A percentile compares a stretch with the other conserved stretches of the same genome.
Conservation (phyloP, 2,329 filamentous ascomycete species). For the Rasamsonia emersonii region DNA sequence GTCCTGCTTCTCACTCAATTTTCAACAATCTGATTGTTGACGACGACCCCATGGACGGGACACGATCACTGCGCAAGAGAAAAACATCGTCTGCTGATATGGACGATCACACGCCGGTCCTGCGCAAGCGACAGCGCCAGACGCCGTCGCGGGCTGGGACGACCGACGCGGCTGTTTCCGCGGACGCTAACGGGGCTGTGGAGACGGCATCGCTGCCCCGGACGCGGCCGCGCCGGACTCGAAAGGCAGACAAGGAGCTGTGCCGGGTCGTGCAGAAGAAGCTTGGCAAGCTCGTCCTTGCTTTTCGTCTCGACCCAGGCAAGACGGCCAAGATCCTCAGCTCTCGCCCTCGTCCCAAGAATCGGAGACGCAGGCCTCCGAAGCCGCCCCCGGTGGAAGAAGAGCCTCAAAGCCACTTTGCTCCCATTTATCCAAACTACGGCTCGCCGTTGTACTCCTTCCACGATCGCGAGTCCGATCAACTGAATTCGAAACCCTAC, state of each 20-base stretch:
- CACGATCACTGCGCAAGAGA: constrained; percentile 71
- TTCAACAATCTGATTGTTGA: constrained; percentile 65
- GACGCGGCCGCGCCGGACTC: constrained; percentile 52
- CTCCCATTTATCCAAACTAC: constrained; percentile 55
- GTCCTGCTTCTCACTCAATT: constrained; percentile 65
- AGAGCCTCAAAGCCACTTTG: constrained; percentile 47
- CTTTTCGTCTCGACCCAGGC: constrained; percentile 48
- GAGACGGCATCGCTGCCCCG: constrained; percentile 16
- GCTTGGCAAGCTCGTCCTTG: constrained; percentile 46
- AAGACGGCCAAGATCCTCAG: constrained; percentile 55
- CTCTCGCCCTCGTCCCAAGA: constrained; percentile 50
- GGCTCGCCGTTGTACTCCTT: constrained; percentile 80
- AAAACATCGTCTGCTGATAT: constrained; percentile 64
- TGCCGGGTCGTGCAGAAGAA: constrained; percentile 34
- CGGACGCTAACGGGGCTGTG: constrained; percentile 9
- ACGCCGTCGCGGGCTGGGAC: constrained; percentile 14
- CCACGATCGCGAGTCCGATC: constrained; percentile 79
- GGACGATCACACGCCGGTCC: constrained; percentile 38
- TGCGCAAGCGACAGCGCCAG: constrained; percentile 42
- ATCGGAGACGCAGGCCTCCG: constrained; percentile 40
- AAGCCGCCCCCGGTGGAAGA: constrained; percentile 33
- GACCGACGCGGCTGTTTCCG: constrained; percentile 14
- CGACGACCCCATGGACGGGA: constrained; percentile 66
- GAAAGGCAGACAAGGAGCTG: constrained; percentile 33
- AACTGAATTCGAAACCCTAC: constrained; percentile 86